Percentiles rank a stretch among this genome's conserved stretches.
Evolutionary conservation across 352 stramenopile genomes (phyloP).

Genomic region (Globisporangium parvum): DNA sequence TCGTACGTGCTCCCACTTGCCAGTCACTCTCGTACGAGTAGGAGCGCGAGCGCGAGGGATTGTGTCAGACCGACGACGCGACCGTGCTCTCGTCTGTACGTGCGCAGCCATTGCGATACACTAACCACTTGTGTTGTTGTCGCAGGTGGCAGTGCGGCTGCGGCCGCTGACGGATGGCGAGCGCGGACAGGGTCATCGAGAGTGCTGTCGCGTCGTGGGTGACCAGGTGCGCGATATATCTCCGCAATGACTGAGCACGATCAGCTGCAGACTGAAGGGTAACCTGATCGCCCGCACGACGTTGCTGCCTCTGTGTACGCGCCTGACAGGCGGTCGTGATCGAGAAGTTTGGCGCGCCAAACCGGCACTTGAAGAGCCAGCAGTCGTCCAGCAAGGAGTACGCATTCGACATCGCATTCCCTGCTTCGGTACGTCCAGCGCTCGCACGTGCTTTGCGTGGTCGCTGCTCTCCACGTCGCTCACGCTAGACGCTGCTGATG

Average conservation of each 20-base stretch:
- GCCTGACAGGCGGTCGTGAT: conserved; percentile 46
- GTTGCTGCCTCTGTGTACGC: not conserved
- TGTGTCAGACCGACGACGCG: no score
- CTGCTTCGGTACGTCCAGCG: conserved; percentile 19
- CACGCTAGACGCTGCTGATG: not conserved
- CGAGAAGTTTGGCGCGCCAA: conserved; percentile 42
- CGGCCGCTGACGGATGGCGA: conserved; percentile 39
- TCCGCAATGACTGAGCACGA: no score
- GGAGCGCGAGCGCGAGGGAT: no score
- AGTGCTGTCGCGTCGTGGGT: conserved; percentile 46
- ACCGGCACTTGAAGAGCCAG: conserved; percentile 46
- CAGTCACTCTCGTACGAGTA: no score
- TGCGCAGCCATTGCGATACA: no score
- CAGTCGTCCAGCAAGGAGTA: conserved; percentile 52
- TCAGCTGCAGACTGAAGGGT: no score
- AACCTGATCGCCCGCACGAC: no score
- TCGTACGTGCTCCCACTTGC: conserved; percentile 14
- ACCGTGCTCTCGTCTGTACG: no score
- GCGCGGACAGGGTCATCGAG: conserved; percentile 36
- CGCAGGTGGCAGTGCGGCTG: conserved; percentile 51
- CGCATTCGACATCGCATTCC: conserved; percentile 54
- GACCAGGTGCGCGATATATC: conserved; percentile 32
- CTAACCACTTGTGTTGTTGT: no score
- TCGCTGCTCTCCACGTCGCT: not conserved
- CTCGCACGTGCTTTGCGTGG: no score